Evolutionary conservation across 1,284 basidiomycete genomes (phyloP).

Genomic region (Tylopilus sp.): DNA sequence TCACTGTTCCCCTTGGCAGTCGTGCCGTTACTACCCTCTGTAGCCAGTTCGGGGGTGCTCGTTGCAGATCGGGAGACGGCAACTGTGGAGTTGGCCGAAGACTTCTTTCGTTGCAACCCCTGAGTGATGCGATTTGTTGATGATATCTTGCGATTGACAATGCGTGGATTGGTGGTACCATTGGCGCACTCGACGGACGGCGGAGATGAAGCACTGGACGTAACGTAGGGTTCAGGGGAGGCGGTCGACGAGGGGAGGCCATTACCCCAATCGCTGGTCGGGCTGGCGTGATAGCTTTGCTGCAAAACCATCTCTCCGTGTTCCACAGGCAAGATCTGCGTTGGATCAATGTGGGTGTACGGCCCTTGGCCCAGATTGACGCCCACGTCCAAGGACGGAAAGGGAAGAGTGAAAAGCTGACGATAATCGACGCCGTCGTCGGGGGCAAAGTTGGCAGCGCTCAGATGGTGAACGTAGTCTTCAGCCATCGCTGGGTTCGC

Average conservation of each 20-base stretch:
- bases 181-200: constrained; percentile 54
- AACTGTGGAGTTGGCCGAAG: constrained; percentile 36
- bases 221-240: constrained; percentile 70
- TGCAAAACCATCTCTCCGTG: constrained; percentile 43
- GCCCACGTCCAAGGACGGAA: constrained; percentile 46
- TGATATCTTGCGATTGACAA: constrained; percentile 51
- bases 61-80: constrained; percentile 43
- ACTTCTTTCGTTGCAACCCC: constrained; percentile 53
- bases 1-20: constrained; percentile 50
- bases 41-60: constrained; percentile 52
- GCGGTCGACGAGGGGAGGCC: constrained; percentile 65
- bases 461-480: constrained; percentile 56
- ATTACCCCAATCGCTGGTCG: constrained; percentile 77
- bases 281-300: constrained; percentile 64
- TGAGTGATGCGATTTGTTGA: constrained; percentile 54
- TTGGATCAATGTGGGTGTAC: constrained; percentile 86
- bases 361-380: constrained; percentile 43
- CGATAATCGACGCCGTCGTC: constrained; percentile 60
- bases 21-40: constrained; percentile 30
- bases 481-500: constrained; percentile 65
- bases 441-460: constrained; percentile 46
- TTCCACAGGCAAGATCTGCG: constrained; percentile 67
- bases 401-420: constrained; percentile 62
- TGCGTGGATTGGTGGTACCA: constrained; percentile 27
- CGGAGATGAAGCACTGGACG: constrained; percentile 66